Conservation (phyloP, 2,329 filamentous ascomycete species). For the Claviceps paspali region DNA sequence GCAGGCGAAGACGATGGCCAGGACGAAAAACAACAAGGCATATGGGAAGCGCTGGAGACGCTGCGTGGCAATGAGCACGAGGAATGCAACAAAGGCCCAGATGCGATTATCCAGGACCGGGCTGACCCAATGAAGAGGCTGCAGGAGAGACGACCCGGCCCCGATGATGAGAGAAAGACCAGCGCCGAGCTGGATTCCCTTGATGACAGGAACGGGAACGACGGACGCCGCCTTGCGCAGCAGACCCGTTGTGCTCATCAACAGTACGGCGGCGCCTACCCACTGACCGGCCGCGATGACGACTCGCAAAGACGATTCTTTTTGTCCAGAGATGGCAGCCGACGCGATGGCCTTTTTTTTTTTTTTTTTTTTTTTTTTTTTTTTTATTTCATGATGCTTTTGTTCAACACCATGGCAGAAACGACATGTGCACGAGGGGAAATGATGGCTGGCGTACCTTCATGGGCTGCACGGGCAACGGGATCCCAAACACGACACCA, state of each 20-base stretch:
- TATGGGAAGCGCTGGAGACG: constrained; percentile 57
- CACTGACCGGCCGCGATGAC: constrained; percentile 67
- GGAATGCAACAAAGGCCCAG: constrained; percentile 61
- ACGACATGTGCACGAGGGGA: too few relatives aligned
- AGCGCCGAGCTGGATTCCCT: constrained; percentile 88
- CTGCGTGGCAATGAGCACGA: constrained; percentile 54
- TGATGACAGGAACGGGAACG: constrained; percentile 76
- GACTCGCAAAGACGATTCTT: constrained; percentile 34
- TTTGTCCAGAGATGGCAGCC: constrained; percentile 60
- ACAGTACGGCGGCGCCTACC: constrained; percentile 55
- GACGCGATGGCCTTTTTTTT: constrained; percentile 62
- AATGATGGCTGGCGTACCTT: constrained; percentile 27
- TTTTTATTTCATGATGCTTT: not conserved
- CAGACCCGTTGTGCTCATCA: constrained; percentile 69
- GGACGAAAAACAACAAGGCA: constrained; percentile 54
- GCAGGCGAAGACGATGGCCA: constrained; percentile 52
- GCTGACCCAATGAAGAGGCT: constrained; percentile 50
- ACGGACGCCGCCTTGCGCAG: constrained; percentile 56
- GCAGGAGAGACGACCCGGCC: constrained; percentile 53
- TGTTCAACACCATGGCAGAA: too few relatives aligned
- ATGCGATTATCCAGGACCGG: constrained; percentile 63
- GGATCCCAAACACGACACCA: constrained; percentile 71
- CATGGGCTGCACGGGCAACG: constrained; percentile 82
- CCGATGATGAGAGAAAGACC: constrained; percentile 71
- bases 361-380: not conserved